A percentile compares a stretch with the other conserved stretches of the same genome.
Evolutionary conservation across 73 alveolate genomes (phyloP).

Genomic region (Tetrahymena malaccensis): DNA sequence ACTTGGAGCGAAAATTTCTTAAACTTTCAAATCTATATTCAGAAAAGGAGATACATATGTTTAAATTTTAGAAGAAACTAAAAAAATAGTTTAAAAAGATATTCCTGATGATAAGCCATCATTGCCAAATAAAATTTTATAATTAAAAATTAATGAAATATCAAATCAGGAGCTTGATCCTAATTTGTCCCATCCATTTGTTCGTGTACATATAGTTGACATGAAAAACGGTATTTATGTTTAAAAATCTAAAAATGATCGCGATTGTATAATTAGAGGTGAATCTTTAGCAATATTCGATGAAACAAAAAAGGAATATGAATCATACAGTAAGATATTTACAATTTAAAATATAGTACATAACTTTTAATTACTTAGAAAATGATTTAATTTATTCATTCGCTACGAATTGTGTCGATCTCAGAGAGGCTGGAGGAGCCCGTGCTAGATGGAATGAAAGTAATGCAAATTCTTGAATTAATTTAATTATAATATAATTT

Average conservation of each 20-base stretch:
- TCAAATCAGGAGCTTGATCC: slow-evolving; percentile 87
- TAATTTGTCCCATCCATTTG: slow-evolving; percentile 90
- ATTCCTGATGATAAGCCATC: neutral
- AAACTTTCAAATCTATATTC: neutral
- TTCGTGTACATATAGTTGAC: slow-evolving; percentile 81
- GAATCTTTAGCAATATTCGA: neutral
- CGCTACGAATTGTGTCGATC: slow-evolving; percentile 78
- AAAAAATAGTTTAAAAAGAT: neutral
- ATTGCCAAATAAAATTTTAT: slow-evolving; percentile 4
- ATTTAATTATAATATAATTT: neutral
- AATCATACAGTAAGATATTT: neutral
- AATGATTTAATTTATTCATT: slow-evolving; percentile 14
- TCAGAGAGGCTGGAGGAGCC: slow-evolving; percentile 88
- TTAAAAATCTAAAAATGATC: slow-evolving; percentile 43
- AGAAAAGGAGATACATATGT: neutral
- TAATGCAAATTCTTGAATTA: slow-evolving; percentile 29
- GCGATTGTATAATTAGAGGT: neutral
- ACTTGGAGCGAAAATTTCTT: neutral
- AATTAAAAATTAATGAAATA: slow-evolving; percentile 53
- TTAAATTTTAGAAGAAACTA: neutral
- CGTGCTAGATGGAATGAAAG: slow-evolving; percentile 85
- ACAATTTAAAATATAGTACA: neutral
- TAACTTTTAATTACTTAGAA: neutral
- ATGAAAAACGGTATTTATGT: slow-evolving; percentile 71
- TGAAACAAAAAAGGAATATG: neutral